phyloP scores from a whole-genome alignment of 2,329 filamentous ascomycete genomes.

The Stachybotrys chartarum region DNA sequence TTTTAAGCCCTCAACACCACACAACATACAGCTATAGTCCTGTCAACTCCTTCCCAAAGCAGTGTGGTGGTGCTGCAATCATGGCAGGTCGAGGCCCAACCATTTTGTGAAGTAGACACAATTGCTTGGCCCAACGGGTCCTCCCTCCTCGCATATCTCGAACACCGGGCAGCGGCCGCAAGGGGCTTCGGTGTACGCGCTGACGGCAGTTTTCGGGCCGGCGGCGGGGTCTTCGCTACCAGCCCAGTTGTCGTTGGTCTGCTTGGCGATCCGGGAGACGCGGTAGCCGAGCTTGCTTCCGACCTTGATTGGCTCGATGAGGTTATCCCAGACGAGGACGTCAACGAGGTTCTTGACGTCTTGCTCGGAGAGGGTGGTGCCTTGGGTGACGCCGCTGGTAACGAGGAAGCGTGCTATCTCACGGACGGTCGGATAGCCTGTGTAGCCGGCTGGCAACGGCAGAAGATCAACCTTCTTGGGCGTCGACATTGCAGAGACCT shows the following conservation, averaged over 20 bases:
- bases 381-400: slow-evolving; percentile 60
- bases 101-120: slow-evolving; percentile 90
- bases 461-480: slow-evolving; percentile 33
- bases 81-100: slow-evolving; percentile 46
- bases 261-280: slow-evolving; percentile 41
- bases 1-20: too few species aligned
- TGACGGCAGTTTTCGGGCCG: slow-evolving; percentile 42
- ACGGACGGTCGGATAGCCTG: slow-evolving; percentile 70
- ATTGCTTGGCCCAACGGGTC: slow-evolving; percentile 80
- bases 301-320: slow-evolving; percentile 59
- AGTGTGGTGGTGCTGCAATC: neutral
- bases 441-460: slow-evolving; percentile 59
- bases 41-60: too few species aligned
- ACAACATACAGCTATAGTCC: too few species aligned
- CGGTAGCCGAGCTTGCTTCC: slow-evolving; percentile 45
- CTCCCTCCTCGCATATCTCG: slow-evolving; percentile 83
- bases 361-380: slow-evolving; percentile 60
- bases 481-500: slow-evolving; percentile 10
- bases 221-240: slow-evolving; percentile 28
- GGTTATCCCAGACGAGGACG: slow-evolving; percentile 81
- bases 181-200: slow-evolving; percentile 79
- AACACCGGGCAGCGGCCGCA: slow-evolving; percentile 92
- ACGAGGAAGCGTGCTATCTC: slow-evolving; percentile 73
- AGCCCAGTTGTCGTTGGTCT: slow-evolving; percentile 33
- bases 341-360: slow-evolving; percentile 84